Evolutionary conservation across 1,284 basidiomycete species (phyloP).

Genomic region (Coniferiporia sulphurascens): DNA sequence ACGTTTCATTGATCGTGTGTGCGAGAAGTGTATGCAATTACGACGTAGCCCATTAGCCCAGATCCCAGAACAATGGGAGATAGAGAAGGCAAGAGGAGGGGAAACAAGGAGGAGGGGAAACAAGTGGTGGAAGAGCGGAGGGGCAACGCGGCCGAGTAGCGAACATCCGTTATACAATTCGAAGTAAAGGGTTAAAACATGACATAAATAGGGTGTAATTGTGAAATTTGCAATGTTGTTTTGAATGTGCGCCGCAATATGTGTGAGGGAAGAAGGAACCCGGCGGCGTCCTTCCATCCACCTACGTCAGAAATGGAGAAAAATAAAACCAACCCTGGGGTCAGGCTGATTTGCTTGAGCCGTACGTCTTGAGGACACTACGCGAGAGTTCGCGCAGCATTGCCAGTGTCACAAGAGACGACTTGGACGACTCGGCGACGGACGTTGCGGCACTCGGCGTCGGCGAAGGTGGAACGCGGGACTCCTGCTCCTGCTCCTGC

Average conservation of each 20-base stretch:
- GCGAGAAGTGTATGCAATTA: too few relatives aligned
- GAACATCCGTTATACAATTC: neutral
- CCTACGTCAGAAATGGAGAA: neutral
- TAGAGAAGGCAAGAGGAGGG: too few relatives aligned
- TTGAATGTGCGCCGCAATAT: neutral
- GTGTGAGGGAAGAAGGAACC: too few relatives aligned
- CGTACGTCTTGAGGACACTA: conserved; percentile 54
- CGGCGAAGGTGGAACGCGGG: conserved; percentile 25
- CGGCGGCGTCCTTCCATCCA: neutral
- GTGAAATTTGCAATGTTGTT: neutral
- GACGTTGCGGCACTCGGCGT: conserved; percentile 31
- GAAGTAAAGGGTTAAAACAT: neutral
- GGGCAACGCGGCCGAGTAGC: neutral
- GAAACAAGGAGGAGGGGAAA: neutral
- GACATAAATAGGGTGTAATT: neutral
- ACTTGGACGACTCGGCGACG: conserved; percentile 23
- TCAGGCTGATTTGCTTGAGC: conserved; percentile 1
- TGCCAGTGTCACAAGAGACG: conserved; percentile 50
- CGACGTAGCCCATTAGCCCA: too few relatives aligned
- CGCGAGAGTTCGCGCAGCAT: conserved; percentile 65
- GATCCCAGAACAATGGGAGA: too few relatives aligned
- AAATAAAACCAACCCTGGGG: neutral
- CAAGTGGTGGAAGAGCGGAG: neutral
- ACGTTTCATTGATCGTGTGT: too few relatives aligned
- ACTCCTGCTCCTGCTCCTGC: neutral